Base-by-base conservation (phyloP, 2,329 filamentous ascomycete genomes). In the Colletotrichum sp. region DNA sequence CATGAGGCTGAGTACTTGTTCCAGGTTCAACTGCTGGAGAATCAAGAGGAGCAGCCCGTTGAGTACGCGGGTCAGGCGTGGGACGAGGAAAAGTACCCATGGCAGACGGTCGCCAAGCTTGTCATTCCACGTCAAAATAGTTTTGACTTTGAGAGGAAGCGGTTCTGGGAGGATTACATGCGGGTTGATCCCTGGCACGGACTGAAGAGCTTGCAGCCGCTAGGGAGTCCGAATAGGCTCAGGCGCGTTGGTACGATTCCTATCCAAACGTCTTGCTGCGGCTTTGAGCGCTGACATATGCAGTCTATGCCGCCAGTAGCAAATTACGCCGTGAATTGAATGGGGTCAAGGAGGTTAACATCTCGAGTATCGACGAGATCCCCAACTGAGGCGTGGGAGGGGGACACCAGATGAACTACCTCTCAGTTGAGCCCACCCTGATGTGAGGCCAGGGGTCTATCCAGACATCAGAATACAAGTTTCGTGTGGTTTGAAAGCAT, bases 81-180 rank as follows among this genome's bases (percentile, higher is more conserved):
- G 58, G 28, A 34, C 26, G 18, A 61, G 28, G 18, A 61, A 18
- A 34, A 24, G 7, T 32, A 12, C 28, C 58, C 18, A 28, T 15
- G 30, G 58, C 58, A 61, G 58, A 34, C 10, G 3, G 18, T 61
- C 30, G 9, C 18, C 18, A 61, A 61, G 58, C 28, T 21, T 24
- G 30, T 61, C 28, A 32, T 61, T 32, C 18, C 58, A 32, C 28
- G 28, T 28, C 58, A 61, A 21, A 83, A 87, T 64, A 84, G 81
- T 21, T 87, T 85, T 66, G 82, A 84, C 66, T 80, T 82, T 65
- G 81, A 84, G 62, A 78, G 84, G 26, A 85, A 85, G 80, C 80
- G 79, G 1, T 87, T 87, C 69, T 87, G 83, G 85, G 85, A 88
- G 66, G 84, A 87, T 75, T 82, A 86, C 65, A 83, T 87, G 80